Evolutionary conservation across 345 rosid genomes (phyloP).

Genomic region (Eutrema japonicum): DNA sequence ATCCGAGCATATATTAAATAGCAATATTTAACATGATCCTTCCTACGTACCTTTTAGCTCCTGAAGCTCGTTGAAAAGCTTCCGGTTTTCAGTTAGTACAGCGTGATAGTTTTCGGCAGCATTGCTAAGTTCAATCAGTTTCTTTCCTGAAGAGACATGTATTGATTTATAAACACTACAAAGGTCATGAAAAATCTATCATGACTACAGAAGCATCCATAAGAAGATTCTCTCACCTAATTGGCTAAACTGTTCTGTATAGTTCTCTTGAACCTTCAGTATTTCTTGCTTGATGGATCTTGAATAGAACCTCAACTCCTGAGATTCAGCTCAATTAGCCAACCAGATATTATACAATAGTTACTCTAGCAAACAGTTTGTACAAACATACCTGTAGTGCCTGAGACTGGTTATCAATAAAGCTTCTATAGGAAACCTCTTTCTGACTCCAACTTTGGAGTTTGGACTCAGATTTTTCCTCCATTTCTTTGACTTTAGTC

Average conservation of each 20-base stretch:
- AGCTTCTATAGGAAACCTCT: conserved; percentile 48
- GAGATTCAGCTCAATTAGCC: conserved; percentile 32
- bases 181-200: background rate
- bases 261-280: conserved; percentile 50
- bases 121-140: conserved; percentile 55
- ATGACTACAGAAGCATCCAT: conserved; percentile 19
- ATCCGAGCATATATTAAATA: background rate
- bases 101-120: conserved; percentile 72
- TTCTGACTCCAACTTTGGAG: conserved; percentile 58
- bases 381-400: conserved; percentile 56
- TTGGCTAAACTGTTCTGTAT: conserved; percentile 56
- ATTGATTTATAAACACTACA: conserved; percentile 6
- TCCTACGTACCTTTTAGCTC: conserved; percentile 74
- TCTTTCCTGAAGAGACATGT: conserved; percentile 50
- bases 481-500: conserved; percentile 53
- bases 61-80: conserved; percentile 85
- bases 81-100: conserved; percentile 82
- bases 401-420: conserved; percentile 55
- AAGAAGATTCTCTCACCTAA: conserved; percentile 55
- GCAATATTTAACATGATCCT: background rate
- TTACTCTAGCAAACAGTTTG: conserved; percentile 1
- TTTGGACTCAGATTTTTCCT: conserved; percentile 52
- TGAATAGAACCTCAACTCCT: conserved; percentile 69
- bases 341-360: conserved; percentile 11
- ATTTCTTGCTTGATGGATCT: conserved; percentile 72